Percentiles rank a stretch among this genome's conserved stretches.
Conservation (phyloP, 1,139 yeast species). For the Maudiozyma humilis region DNA sequence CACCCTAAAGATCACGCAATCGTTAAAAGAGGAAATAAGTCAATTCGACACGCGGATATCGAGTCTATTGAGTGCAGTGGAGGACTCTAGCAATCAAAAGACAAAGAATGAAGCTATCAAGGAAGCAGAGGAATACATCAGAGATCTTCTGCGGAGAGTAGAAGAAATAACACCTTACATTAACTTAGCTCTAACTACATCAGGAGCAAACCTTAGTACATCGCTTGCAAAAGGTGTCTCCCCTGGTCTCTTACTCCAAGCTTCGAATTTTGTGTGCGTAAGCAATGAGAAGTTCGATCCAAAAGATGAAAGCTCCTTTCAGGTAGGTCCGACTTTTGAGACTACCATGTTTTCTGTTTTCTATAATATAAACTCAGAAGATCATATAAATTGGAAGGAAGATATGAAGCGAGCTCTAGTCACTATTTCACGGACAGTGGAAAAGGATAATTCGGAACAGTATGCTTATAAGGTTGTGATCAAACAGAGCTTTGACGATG, state of each 20-base stretch:
- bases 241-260: slow-evolving; percentile 60
- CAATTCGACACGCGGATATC: slow-evolving; percentile 47
- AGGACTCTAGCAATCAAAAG: slow-evolving; percentile 18
- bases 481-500: slow-evolving; percentile 61
- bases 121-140: slow-evolving; percentile 45
- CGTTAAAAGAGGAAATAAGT: slow-evolving; percentile 52
- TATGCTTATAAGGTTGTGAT: slow-evolving; percentile 44
- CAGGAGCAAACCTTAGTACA: slow-evolving; percentile 56
- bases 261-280: slow-evolving; percentile 43
- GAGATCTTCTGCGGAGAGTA: slow-evolving; percentile 42
- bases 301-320: slow-evolving; percentile 12
- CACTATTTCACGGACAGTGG: slow-evolving; percentile 33
- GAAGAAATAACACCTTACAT: slow-evolving; percentile 67
- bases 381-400: slow-evolving; percentile 60
- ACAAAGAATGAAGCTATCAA: slow-evolving; percentile 39
- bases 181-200: slow-evolving; percentile 58
- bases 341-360: slow-evolving; percentile 58
- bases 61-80: slow-evolving; percentile 25
- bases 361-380: slow-evolving; percentile 37
- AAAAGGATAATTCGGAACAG: slow-evolving; percentile 6
- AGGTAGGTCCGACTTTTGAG: slow-evolving; percentile 57
- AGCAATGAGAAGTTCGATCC: slow-evolving; percentile 34
- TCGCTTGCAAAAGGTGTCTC: slow-evolving; percentile 48
- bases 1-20: slow-evolving; percentile 48
- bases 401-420: slow-evolving; percentile 53